phyloP scores from a whole-genome alignment of 768 basidiomycete genomes.

The Rhodotorula sphaerocarpa region DNA sequence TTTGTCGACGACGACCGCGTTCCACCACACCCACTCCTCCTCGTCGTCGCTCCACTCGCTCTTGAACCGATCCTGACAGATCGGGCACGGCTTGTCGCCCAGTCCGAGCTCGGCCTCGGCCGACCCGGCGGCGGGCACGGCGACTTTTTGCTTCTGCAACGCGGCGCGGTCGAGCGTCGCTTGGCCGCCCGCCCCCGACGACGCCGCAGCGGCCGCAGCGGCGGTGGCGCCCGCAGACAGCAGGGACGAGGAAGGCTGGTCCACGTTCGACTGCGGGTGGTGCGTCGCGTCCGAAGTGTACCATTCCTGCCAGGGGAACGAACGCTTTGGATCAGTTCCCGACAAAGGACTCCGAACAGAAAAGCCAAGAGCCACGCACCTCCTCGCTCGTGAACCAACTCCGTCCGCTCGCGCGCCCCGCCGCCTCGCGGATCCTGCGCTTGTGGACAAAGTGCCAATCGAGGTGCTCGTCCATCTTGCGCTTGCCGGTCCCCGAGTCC shows the following conservation, averaged over 20 bases:
- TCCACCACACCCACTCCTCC: conserved; percentile 97
- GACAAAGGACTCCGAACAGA: neutral
- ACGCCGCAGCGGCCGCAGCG: neutral
- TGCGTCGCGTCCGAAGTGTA: conserved; percentile 46
- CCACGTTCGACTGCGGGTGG: neutral
- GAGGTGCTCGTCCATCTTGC: conserved; percentile 72
- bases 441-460: conserved; percentile 97
- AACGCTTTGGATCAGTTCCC: neutral
- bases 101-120: conserved; percentile 50
- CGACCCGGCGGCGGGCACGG: conserved; percentile 52
- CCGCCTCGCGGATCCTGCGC: conserved; percentile 52
- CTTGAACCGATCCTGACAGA: conserved; percentile 89
- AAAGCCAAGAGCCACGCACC: conserved; percentile 1
- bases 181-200: neutral
- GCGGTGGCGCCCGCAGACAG: neutral
- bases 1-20: conserved; percentile 75
- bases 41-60: conserved; percentile 89
- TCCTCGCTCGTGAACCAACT: conserved; percentile 60
- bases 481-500: conserved; percentile 63
- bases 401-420: conserved; percentile 76
- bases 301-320: conserved; percentile 66
- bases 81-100: conserved; percentile 70
- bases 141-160: conserved; percentile 55
- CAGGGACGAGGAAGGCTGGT: neutral
- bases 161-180: conserved; percentile 50